Percentiles rank a stretch among this genome's conserved stretches.
Conservation (phyloP, 176 grass and related monocot species). For the Tillandsia fasciculata region DNA sequence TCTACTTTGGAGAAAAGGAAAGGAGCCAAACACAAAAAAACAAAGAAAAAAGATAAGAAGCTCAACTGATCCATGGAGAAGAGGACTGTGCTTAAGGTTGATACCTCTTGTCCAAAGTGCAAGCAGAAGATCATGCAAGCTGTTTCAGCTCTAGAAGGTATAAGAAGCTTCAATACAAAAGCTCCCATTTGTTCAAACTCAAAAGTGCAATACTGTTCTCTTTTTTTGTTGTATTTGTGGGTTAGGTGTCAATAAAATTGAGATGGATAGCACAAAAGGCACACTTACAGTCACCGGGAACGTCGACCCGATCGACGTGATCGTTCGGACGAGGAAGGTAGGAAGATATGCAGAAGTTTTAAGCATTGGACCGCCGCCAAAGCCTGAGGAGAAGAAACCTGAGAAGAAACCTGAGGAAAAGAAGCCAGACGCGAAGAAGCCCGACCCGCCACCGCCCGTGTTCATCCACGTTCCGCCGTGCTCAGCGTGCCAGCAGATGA, state of each 20-base stretch:
- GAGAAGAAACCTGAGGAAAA: conserved; percentile 24
- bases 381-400: conserved; percentile 23
- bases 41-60: not conserved
- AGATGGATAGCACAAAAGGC: conserved; percentile 52
- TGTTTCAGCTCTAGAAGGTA: conserved; percentile 56
- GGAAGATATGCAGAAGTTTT: conserved; percentile 37
- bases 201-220: not conserved
- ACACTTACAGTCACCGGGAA: conserved; percentile 50
- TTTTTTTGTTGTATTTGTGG: not conserved
- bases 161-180: too few relatives aligned
- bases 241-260: conserved; percentile 65
- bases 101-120: conserved; percentile 26
- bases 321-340: conserved; percentile 45
- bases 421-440: not conserved
- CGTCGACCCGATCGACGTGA: conserved; percentile 58
- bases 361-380: conserved; percentile 39
- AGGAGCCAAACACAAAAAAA: not conserved
- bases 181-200: too few relatives aligned
- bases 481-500: not conserved
- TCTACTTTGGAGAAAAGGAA: not conserved
- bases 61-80: conserved; percentile 12
- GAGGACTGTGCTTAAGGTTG: conserved; percentile 26
- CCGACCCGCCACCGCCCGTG: not conserved
- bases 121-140: conserved; percentile 66
- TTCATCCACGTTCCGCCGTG: not conserved